Percentiles rank a stretch among this genome's conserved stretches.
Conservation (phyloP, 140 eudicot species). For the Ambrosia hybrid region DNA sequence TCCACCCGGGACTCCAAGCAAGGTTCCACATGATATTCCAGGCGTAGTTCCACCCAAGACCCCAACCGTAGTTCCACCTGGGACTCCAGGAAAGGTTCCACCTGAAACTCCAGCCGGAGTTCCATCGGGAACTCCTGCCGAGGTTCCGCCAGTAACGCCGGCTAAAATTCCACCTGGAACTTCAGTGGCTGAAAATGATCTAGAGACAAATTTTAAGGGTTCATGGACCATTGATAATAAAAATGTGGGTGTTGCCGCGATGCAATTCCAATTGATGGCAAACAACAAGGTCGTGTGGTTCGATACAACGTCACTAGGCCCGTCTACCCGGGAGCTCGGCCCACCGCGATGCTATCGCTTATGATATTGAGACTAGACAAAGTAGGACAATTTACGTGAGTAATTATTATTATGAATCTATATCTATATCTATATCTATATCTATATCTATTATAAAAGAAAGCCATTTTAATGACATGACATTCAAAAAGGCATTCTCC, state of each 20-base stretch:
- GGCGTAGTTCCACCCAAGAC: not conserved
- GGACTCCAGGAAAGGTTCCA: not conserved
- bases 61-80: not conserved
- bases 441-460: no score
- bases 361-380: conserved; percentile 47
- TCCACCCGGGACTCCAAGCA: no score
- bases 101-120: not conserved
- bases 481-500: no score
- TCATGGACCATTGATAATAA: conserved; percentile 46
- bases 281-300: conserved; percentile 67
- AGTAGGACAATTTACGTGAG: conserved; percentile 54
- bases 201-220: conserved; percentile 41
- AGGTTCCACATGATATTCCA: not conserved
- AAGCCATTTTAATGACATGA: no score
- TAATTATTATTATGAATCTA: not conserved
- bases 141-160: not conserved
- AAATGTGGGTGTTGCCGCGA: conserved; percentile 75
- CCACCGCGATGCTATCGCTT: conserved; percentile 53
- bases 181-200: conserved; percentile 1
- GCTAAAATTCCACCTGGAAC: not conserved
- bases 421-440: no score
- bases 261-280: conserved; percentile 83
- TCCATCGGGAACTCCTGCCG: not conserved
- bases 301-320: conserved; percentile 71
- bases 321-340: conserved; percentile 38